Evolutionary conservation across 2,329 filamentous ascomycete species (phyloP), one percentile per base, ranked within the genome.

Genomic region (Orbilia ellipsospora): DNA sequence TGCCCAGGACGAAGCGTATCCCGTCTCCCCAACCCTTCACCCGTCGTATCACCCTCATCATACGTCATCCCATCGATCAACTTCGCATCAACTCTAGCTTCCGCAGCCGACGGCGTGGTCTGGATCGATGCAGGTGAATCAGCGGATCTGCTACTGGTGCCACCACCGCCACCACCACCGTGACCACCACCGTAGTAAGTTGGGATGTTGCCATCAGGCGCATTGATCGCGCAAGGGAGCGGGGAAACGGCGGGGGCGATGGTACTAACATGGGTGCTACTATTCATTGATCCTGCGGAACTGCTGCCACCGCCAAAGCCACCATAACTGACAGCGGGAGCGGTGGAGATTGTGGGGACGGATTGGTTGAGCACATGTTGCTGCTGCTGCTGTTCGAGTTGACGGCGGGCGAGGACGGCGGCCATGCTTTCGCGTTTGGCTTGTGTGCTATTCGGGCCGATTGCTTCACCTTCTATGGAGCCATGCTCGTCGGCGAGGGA

Each of bases 1-100:
- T 75, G 72, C 4, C 72, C 72, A 16, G 72, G 72, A 28, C 72
- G 72, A 65, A 75, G 64, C 18, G 72, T 75, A 70, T 73, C 65
- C 13, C 64, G 64, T 51, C 76, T 63, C 20, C 75, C 65, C 8
- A 69, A 40, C 44, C 75, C 42, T 63, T 69, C 54, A 63, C 45
- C 54, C 54, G 77, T 50, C 52, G 72, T 77, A 42, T 79, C 76
- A 0, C 75, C 78, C 16, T 79, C 78, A 64, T 80, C 79, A 45
- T 80, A 79, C n/a, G 78, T 80, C 78, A 80, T 79, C 18, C 78
- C 78, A 68, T 78, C 77, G 48, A 80, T 78, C 65, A 80, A 52
- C 50, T 78, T 79, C 4, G 79, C 79, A 65, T 78, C 76, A 50
- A 69, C 73, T 51, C 78, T 77, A n/a, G 77, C 76, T 36, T 79